Evolutionary conservation across 805 yeast species (phyloP), one percentile per base, ranked within the genome.

Genomic region (Yamadazyma olivae): DNA sequence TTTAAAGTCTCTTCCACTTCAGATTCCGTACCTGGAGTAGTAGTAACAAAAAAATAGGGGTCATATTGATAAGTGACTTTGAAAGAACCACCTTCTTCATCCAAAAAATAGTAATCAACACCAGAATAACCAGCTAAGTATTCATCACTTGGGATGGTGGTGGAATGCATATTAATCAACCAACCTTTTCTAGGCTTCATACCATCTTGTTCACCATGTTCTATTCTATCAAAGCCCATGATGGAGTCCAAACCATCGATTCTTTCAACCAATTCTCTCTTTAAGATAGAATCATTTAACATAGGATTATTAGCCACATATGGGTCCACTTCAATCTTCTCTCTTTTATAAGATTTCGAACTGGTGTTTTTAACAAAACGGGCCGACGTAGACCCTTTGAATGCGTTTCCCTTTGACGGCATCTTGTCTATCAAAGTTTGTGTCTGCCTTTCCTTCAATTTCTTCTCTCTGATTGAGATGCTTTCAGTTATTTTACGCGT

Each of bases 41-140:
- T 77, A 2, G 78, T 70, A 8, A 93, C 62, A 34, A 83, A 75
- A 52, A 93, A 85, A 57, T 93, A 93, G 0, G 99, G 99, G 48
- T 87, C 89, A 54, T 76, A 86, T 39, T 75, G 83, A 10, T 86
- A 60, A 1, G 95, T 83, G 3, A 89, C 81, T 55, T 91, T 93
- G 67, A 95, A 93, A 29, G 85, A 79, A 5, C 97, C 99, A 32
- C 99, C 99, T 56, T 90, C 97, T 51, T 87, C 96, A 56, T 90
- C 98, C 6, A 93, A 61, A 49, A 95, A 93, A 55, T 95, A 95
- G 58, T 83, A 89, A 50, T 93, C 97, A 3, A 91, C 96, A 3
- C 91, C 99, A 0, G 96, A 77, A 23, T 75, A 68, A 7, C 95
- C 96, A n/a, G 75, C 67, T 8, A 71, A 49, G 28, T 69, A 65